Evolutionary conservation across 352 stramenopile species (phyloP).

Genomic region (Phytophthora hybrid): DNA sequence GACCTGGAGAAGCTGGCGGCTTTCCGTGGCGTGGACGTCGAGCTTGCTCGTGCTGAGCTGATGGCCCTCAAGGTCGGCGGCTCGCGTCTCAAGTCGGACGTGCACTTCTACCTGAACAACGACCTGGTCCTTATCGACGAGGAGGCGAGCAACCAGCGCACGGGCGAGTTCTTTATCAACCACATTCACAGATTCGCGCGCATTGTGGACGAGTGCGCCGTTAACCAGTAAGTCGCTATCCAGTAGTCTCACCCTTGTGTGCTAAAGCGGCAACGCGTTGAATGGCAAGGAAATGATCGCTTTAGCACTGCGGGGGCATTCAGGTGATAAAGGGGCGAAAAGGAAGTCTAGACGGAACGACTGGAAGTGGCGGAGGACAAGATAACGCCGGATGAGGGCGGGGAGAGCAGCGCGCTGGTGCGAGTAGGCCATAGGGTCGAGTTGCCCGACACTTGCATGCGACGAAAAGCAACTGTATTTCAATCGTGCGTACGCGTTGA

Average conservation of each 20-base stretch:
- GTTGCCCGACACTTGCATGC: conserved; percentile 22
- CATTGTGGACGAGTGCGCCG: conserved; percentile 86
- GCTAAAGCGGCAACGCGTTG: conserved; percentile 29
- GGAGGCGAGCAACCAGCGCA: conserved; percentile 86
- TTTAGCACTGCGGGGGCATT: conserved; percentile 18
- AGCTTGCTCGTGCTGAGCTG: conserved; percentile 76
- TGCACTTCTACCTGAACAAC: conserved; percentile 86
- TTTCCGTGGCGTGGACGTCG: conserved; percentile 88
- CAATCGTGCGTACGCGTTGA: conserved; percentile 30
- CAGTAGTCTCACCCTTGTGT: conserved; percentile 13
- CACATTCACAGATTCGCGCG: conserved; percentile 90
- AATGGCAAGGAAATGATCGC: conserved; percentile 33
- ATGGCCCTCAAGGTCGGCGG: conserved; percentile 83
- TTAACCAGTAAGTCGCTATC: conserved; percentile 52
- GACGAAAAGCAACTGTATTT: conserved; percentile 26
- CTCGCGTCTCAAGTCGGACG: conserved; percentile 72
- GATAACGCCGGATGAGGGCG: conserved; percentile 23
- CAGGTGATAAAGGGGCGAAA: conserved; percentile 18
- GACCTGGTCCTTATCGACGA: conserved; percentile 88
- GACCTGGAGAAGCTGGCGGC: conserved; percentile 93
- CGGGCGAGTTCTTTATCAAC: conserved; percentile 91
- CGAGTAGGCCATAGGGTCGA: conserved; percentile 21
- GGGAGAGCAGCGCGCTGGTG: conserved; percentile 22
- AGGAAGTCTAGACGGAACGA: conserved; percentile 28
- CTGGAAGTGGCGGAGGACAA: conserved; percentile 36